phyloP scores from a whole-genome alignment of 139 green algal genomes.

The Desmodesmus armatus region DNA sequence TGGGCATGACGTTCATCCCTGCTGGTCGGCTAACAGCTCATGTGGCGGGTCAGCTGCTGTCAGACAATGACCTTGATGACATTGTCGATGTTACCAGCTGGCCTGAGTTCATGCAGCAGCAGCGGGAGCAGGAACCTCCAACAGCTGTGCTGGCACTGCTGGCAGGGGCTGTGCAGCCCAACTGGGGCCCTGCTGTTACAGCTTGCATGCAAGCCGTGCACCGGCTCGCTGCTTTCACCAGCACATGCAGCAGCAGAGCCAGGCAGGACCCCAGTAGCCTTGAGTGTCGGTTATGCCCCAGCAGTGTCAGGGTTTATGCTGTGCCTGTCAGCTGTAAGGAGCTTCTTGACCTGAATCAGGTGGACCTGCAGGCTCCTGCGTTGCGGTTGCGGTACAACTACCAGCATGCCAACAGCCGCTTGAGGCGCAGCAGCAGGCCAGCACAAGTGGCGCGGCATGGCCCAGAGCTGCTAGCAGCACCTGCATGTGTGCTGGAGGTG shows the following conservation, averaged over 20 bases:
- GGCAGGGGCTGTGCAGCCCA: conserved; percentile 8
- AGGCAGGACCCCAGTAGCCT: too few species aligned
- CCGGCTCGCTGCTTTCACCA: background rate
- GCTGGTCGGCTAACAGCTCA: conserved; percentile 3
- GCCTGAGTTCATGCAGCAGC: conserved; percentile 4
- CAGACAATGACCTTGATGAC: conserved; percentile 29
- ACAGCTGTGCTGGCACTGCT: background rate
- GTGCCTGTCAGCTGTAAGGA: conserved; percentile 18
- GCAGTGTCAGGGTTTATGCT: conserved; percentile 5
- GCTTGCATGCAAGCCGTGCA: background rate
- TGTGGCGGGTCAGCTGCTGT: conserved; percentile 2
- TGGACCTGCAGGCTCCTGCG: background rate
- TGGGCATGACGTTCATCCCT: conserved; percentile 13
- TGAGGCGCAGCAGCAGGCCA: background rate
- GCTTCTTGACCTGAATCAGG: conserved; percentile 31
- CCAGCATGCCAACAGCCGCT: background rate
- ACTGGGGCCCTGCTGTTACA: background rate
- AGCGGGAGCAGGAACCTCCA: conserved; percentile 2
- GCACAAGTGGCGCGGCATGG: conserved; percentile 7
- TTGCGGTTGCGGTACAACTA: conserved; percentile 4
- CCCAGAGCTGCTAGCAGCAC: background rate
- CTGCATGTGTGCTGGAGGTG: background rate
- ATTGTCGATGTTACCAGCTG: conserved; percentile 11
- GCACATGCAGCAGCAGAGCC: conserved; percentile 9
- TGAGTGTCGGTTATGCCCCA: background rate